phyloP scores from a whole-genome alignment of 495 filamentous ascomycete species.

The Rusavskia elegans region DNA sequence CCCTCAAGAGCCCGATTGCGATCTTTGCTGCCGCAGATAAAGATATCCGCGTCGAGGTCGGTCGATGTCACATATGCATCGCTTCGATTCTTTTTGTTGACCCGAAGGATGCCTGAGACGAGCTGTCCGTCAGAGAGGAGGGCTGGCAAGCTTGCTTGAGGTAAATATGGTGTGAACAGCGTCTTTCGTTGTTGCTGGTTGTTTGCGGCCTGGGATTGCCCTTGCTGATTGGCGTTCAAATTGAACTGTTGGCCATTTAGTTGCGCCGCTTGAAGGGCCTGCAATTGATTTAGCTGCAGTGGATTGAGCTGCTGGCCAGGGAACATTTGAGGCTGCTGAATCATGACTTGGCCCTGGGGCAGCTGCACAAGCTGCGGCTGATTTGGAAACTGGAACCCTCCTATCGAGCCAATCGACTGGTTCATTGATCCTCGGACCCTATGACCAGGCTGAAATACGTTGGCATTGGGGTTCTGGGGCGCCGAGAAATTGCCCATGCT shows the following conservation, averaged over 20 bases:
- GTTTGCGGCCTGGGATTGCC: constrained; percentile 40
- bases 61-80: constrained; percentile 93
- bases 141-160: constrained; percentile 85
- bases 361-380: constrained; percentile 84
- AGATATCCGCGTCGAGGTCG: constrained; percentile 95
- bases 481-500: constrained; percentile 53
- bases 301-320: constrained; percentile 74
- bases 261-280: constrained; percentile 75
- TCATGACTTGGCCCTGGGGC: constrained; percentile 66
- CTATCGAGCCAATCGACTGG: constrained; percentile 73
- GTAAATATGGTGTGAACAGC: constrained; percentile 93
- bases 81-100: constrained; percentile 98
- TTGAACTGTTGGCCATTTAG: constrained; percentile 62
- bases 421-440: constrained; percentile 70
- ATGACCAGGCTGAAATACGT: constrained; percentile 80
- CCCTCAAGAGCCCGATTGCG: constrained; percentile 91
- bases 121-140: constrained; percentile 84
- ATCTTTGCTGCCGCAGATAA: constrained; percentile 98
- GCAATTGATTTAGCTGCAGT: constrained; percentile 79
- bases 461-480: constrained; percentile 34
- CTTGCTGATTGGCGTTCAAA: constrained; percentile 63
- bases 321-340: constrained; percentile 58
- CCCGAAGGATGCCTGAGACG: constrained; percentile 87
- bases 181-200: constrained; percentile 89
- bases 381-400: constrained; percentile 77